These are phyloP conservation scores for Verbascum thapsus DNA, from an alignment of 257 asterid genomes.

Conservation along the genomic window DNA sequence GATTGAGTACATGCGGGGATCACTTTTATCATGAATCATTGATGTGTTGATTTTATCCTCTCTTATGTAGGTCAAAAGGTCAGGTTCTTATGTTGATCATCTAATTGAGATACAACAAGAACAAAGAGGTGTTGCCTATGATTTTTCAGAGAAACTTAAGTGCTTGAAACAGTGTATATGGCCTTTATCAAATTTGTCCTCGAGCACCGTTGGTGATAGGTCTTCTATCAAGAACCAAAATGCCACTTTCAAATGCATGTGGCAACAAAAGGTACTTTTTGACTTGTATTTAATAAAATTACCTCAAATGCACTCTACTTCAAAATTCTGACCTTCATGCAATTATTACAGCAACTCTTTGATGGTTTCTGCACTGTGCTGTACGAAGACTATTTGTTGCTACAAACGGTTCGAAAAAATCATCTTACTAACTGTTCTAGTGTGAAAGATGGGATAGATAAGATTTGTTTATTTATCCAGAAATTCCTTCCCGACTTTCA, in stretches of 20 bases:
- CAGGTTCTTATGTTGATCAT: slow-evolving; percentile 75
- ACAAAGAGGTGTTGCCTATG: slow-evolving; percentile 75
- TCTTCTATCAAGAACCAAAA: slow-evolving; percentile 47
- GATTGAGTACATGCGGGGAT: neutral
- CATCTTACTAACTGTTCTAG: slow-evolving; percentile 67
- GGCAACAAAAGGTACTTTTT: slow-evolving; percentile 81
- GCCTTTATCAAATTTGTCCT: slow-evolving; percentile 67
- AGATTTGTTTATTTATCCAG: slow-evolving; percentile 50
- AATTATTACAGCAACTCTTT: slow-evolving; percentile 73
- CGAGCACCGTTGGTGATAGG: slow-evolving; percentile 37
- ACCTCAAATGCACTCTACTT: slow-evolving; percentile 8
- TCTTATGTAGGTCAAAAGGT: slow-evolving; percentile 59
- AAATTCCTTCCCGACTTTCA: slow-evolving; percentile 56
- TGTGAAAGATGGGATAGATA: slow-evolving; percentile 49
- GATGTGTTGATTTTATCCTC: slow-evolving; percentile 8
- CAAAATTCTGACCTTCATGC: slow-evolving; percentile 17
- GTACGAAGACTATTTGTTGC: slow-evolving; percentile 62
- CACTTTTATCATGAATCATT: slow-evolving; percentile 5
- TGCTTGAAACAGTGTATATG: slow-evolving; percentile 52
- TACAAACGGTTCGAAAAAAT: slow-evolving; percentile 53
- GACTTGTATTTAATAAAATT: slow-evolving; percentile 3
- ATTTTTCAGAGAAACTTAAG: slow-evolving; percentile 55
- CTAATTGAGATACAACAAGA: slow-evolving; percentile 88
- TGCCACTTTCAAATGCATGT: slow-evolving; percentile 66
- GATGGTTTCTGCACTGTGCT: slow-evolving; percentile 67